Evolutionary conservation across 2,329 filamentous ascomycete species (phyloP).

Genomic region (Aspergillus viridinutans): DNA sequence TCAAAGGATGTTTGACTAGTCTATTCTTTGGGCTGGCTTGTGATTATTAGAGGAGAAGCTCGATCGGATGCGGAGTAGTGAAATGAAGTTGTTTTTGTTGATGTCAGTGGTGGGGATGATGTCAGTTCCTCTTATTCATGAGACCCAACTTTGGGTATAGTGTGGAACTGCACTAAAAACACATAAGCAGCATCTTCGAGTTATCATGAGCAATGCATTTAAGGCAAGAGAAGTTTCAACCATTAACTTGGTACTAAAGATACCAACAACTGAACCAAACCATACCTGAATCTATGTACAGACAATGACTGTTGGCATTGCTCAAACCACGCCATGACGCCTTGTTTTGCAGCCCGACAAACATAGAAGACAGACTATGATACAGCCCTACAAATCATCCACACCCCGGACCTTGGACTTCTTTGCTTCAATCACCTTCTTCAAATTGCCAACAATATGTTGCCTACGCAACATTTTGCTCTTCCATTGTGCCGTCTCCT

Average conservation of each 20-base stretch:
- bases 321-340: constrained; percentile 1
- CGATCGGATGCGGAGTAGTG: background rate
- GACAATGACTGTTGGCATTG: background rate
- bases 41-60: background rate
- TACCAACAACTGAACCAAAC: background rate
- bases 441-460: constrained; percentile 33
- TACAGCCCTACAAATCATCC: constrained; percentile 26
- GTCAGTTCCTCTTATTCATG: constrained; percentile 1
- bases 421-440: constrained; percentile 32
- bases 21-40: background rate
- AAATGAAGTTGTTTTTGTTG: background rate
- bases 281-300: constrained; percentile 8
- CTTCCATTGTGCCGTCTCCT: constrained; percentile 34
- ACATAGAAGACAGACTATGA: constrained; percentile 4
- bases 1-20: background rate
- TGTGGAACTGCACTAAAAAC: background rate
- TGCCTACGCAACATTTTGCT: constrained; percentile 33
- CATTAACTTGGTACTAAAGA: background rate
- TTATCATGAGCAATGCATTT: background rate
- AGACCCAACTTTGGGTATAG: background rate
- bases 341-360: constrained; percentile 6
- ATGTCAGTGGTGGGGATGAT: constrained; percentile 4
- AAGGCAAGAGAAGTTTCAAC: background rate
- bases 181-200: background rate
- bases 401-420: constrained; percentile 30